These are phyloP conservation scores for Lipomyces lipofer DNA, from an alignment of 805 yeast genomes.

Conservation along the genomic window DNA sequence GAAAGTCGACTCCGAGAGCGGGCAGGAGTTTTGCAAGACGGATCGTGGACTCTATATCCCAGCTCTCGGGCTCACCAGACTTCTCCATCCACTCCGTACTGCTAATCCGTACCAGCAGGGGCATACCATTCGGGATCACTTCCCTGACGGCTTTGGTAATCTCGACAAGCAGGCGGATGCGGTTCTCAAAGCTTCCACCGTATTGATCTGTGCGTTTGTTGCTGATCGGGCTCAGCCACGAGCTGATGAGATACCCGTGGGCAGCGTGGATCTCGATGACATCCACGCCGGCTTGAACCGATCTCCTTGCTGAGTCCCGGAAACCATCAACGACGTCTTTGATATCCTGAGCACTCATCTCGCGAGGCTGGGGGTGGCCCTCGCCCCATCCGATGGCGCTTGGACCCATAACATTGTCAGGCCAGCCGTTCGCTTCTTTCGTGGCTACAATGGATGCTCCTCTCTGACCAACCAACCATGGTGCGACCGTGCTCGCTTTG, in stretches of 20 bases:
- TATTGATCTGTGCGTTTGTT: conserved; percentile 61
- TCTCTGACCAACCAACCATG: conserved; percentile 26
- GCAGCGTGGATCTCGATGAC: conserved; percentile 67
- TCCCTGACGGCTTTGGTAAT: conserved; percentile 46
- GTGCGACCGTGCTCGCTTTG: conserved; percentile 44
- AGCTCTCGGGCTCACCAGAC: conserved; percentile 30
- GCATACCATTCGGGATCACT: conserved; percentile 45
- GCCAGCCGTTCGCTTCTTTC: conserved; percentile 18
- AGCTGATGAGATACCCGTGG: conserved; percentile 56
- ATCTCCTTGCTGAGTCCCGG: conserved; percentile 49
- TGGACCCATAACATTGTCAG: conserved; percentile 49
- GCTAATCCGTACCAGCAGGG: conserved; percentile 51
- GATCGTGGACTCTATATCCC: conserved; percentile 49
- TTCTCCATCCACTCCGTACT: conserved; percentile 43
- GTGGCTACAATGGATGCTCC: conserved; percentile 8
- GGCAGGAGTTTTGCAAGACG: conserved; percentile 17
- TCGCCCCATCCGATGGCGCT: conserved; percentile 41
- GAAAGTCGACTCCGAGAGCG: conserved; percentile 46
- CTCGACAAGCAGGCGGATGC: conserved; percentile 52
- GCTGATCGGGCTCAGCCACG: conserved; percentile 48
- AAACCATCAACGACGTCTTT: conserved; percentile 45
- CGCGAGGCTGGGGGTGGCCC: conserved; percentile 41
- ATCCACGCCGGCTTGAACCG: conserved; percentile 56
- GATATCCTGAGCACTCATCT: conserved; percentile 44
- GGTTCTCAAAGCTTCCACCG: conserved; percentile 62